These are phyloP conservation scores for Styphnolobium japonicum DNA, from an alignment of 306 rosid species.

Conservation along the genomic window DNA sequence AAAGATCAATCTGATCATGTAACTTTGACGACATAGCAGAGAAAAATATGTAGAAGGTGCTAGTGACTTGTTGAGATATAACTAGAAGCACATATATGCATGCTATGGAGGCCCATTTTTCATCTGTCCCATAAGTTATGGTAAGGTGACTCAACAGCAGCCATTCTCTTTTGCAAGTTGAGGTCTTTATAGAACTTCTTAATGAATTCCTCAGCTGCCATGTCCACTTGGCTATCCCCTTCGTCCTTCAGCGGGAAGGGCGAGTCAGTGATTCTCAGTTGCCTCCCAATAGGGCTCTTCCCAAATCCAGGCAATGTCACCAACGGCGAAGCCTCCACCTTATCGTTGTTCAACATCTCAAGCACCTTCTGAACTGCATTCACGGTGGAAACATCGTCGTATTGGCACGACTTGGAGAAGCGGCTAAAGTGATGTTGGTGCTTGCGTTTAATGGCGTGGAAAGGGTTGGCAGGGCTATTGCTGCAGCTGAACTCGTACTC, in stretches of 20 bases:
- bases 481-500: conserved; percentile 97
- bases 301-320: conserved; percentile 73
- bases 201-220: conserved; percentile 79
- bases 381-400: conserved; percentile 53
- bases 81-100: not conserved
- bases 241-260: conserved; percentile 75
- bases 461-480: conserved; percentile 65
- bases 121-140: conserved; percentile 34
- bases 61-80: not conserved
- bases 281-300: conserved; percentile 67
- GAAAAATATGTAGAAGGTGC: not conserved
- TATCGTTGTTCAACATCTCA: conserved; percentile 47
- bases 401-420: conserved; percentile 31
- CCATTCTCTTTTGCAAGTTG: conserved; percentile 41
- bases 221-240: conserved; percentile 61
- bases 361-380: conserved; percentile 60
- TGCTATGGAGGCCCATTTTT: not conserved
- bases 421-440: conserved; percentile 15
- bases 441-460: conserved; percentile 31
- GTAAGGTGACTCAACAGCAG: conserved; percentile 53
- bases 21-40: conserved; percentile 6
- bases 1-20: not conserved
- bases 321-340: conserved; percentile 53
- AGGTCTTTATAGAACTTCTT: conserved; percentile 67
- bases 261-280: conserved; percentile 80